Evolutionary conservation across 2,329 filamentous ascomycete species (phyloP), one percentile per base, ranked within the genome.

Genomic region (Penicillium freii): DNA sequence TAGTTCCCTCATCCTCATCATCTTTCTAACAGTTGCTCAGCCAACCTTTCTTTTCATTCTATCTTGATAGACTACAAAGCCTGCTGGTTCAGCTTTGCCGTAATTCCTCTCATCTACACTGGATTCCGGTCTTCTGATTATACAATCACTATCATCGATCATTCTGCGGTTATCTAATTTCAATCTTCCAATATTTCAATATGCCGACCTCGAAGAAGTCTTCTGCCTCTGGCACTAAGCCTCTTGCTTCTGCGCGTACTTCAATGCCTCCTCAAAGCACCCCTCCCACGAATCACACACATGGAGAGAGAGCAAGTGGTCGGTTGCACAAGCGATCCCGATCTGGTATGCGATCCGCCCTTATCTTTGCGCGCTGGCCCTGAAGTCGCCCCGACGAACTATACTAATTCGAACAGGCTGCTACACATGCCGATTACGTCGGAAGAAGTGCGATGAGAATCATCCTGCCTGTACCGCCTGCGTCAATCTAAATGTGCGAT

Each of bases 251-350:
- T 13, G 38, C 38, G n/a, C n/a, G 19, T 38, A 19, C 11, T 15
- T 13, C 36, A 38, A 19, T 23, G 19, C 19, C 19, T 40, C 19
- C 19, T 40, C 19, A 21, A 13, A 2, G 19, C 38, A 21, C 38
- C 5, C 19, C 38, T 21, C 38, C 21, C 10, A 8, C 27, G 27
- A 9, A 2, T 29, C 27, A 29, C 27, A 21, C 38, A 40, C 38
- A 40, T 40, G 38, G 38, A 40, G 9, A 23, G 2, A 40, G 38
- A 13, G 19, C 38, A 29, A 58, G 45, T 33, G 49, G 40, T 11
- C 59, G 96, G 81, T 92, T 94, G 87, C 93, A 97, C 77, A 87
- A 92, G 75, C 87, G 93, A 72, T 97, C 93, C 77, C 87, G 93
- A 78, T 95, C 92, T 86, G 92, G 92, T 96, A 84, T 72, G 88